Base-by-base conservation (phyloP, 371 early-diverging fungal genomes). In the Chytridiales sp. region DNA sequence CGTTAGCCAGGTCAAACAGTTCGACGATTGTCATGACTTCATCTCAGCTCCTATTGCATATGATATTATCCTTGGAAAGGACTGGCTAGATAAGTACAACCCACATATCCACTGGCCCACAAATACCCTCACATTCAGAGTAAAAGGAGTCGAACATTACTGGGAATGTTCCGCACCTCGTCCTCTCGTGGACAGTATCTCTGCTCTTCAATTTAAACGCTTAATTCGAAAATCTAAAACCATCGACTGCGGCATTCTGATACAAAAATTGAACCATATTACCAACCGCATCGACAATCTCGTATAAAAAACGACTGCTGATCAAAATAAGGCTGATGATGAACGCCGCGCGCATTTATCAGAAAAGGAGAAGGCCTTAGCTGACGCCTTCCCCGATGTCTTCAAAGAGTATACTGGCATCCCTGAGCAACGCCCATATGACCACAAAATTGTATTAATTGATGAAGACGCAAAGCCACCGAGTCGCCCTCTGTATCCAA, bases 51-150 rank as follows among this genome's bases (percentile, higher is more conserved):
- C 6, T 13, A 46, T 54, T 21, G 38, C 40, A 5, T 62, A 62
- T 35, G 59, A 62, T 50, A 27, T 57, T 1, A 62, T 62, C 46
- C 56, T 59, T n/a, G 63, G 63, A 8, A 62, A 48, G 35, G 59
- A 47, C 27, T 64, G 59, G 59, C 30, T 64, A 0, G 24, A 58
- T 34, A 24, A 59, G 4, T 24, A 36, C 9, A 26, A 64, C 1
- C 59, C 59, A 0, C 0, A 3, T 8, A 47, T 62, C 29, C 42
- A 64, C 58, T 64, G 59, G 51, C 41, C 40, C 8, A 35, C 19
- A 11, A 64, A 64, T n/a, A 41, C 22, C 0, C 1, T 64, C 0
- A 59, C 17, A 26, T 17, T 64, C 41, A 8, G 8, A 19, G 24
- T 11, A 8, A 19, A 19, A n/a, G 24, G 6, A 32, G 39, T 38